These are phyloP conservation scores for Teunomyces funiuensis DNA, from an alignment of 805 yeast genomes.

Conservation along the genomic window DNA sequence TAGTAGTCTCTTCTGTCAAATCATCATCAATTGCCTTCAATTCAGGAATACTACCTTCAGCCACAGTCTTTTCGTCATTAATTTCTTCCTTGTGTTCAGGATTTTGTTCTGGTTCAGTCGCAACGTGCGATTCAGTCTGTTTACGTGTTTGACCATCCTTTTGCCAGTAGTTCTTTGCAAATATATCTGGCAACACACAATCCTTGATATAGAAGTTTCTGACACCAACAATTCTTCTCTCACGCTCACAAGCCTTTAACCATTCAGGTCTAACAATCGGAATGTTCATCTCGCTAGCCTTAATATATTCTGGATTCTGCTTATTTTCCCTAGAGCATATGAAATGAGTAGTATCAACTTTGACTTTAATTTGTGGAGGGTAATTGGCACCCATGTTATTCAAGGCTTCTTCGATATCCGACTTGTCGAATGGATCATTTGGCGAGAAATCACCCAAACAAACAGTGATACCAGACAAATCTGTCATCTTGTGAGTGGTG, in stretches of 20 bases:
- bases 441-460: slow-evolving; percentile 81
- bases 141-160: slow-evolving; percentile 6
- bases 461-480: slow-evolving; percentile 85
- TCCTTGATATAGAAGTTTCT: slow-evolving; percentile 75
- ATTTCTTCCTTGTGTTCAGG: too few relatives aligned
- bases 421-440: slow-evolving; percentile 41
- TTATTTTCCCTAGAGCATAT: slow-evolving; percentile 61
- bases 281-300: slow-evolving; percentile 81
- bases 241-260: slow-evolving; percentile 90
- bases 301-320: slow-evolving; percentile 69
- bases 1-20: neutral
- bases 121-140: neutral
- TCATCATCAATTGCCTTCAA: neutral
- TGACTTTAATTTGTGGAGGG: slow-evolving; percentile 69
- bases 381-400: slow-evolving; percentile 72
- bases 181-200: slow-evolving; percentile 44
- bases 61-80: neutral
- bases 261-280: slow-evolving; percentile 97
- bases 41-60: slow-evolving; percentile 1
- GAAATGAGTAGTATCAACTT: slow-evolving; percentile 92
- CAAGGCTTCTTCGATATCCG: slow-evolving; percentile 64
- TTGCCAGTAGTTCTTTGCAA: slow-evolving; percentile 43
- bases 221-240: slow-evolving; percentile 89
- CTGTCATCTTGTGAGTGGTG: slow-evolving; percentile 94
- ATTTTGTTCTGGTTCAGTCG: neutral